A percentile compares a stretch with the other conserved stretches of the same genome.
Evolutionary conservation across 129 eudicot species (phyloP).

Genomic region (Centrapalus pauciflorus): DNA sequence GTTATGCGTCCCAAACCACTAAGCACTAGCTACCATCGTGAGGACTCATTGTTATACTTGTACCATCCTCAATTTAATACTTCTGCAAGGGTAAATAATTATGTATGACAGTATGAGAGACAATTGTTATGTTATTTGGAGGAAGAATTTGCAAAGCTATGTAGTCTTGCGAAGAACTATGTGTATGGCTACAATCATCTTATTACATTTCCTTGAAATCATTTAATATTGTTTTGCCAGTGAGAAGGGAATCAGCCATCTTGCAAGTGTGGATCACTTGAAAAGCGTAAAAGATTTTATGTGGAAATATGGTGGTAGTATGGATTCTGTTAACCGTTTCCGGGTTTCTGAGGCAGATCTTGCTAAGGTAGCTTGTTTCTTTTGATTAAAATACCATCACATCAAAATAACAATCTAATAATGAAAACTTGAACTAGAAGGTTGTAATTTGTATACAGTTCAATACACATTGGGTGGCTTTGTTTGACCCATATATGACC

Average conservation of each 20-base stretch:
- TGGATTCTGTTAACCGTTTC: conserved; percentile 57
- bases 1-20: no score
- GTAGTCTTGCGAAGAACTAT: neutral
- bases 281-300: conserved; percentile 63
- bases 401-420: no score
- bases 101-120: no score
- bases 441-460: no score
- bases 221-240: conserved; percentile 30
- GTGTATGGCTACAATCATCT: neutral
- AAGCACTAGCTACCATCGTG: no score
- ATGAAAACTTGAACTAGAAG: no score
- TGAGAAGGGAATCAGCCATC: conserved; percentile 65
- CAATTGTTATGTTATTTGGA: no score
- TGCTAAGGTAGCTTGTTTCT: conserved; percentile 50
- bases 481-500: no score
- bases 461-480: no score
- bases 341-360: conserved; percentile 53
- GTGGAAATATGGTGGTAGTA: conserved; percentile 89
- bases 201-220: neutral
- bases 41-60: no score
- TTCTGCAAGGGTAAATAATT: no score
- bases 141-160: neutral
- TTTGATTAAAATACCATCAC: neutral
- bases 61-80: no score
- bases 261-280: conserved; percentile 73